Conservation (phyloP, 139 green algal genomes). For the Diplosphaera chodatii region DNA sequence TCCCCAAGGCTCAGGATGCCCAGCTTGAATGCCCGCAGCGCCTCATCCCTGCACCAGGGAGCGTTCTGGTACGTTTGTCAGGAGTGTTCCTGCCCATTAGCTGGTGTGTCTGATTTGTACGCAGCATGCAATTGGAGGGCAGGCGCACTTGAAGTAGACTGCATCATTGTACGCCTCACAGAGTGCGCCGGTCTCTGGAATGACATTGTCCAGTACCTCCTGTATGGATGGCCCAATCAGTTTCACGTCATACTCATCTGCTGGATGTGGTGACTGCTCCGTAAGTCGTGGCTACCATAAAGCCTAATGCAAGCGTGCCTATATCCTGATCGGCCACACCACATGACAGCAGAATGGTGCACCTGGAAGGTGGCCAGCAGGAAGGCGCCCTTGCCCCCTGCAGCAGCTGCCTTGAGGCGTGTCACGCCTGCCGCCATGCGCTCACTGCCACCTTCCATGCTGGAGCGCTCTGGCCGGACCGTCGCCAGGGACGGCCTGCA, state of each 20-base stretch:
- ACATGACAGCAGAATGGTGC: no score
- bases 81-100: no score
- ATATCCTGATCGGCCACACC: no score
- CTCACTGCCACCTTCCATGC: neutral
- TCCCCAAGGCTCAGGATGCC: slow-evolving; percentile 53
- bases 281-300: no score
- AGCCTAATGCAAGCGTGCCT: no score
- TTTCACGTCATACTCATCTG: no score
- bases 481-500: neutral
- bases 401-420: slow-evolving; percentile 1
- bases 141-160: slow-evolving; percentile 45
- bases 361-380: slow-evolving; percentile 49
- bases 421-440: neutral
- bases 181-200: slow-evolving; percentile 3
- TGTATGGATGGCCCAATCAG: no score
- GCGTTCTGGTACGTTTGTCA: no score
- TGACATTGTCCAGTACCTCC: neutral
- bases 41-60: slow-evolving; percentile 48
- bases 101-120: no score
- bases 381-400: slow-evolving; percentile 31
- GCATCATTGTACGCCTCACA: slow-evolving; percentile 53
- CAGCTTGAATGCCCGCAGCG: slow-evolving; percentile 52
- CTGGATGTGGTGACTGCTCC: no score
- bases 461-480: neutral
- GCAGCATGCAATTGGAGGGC: no score